Base-by-base conservation (phyloP, 306 rosid species). In the Glycyrrhiza uralensis region DNA sequence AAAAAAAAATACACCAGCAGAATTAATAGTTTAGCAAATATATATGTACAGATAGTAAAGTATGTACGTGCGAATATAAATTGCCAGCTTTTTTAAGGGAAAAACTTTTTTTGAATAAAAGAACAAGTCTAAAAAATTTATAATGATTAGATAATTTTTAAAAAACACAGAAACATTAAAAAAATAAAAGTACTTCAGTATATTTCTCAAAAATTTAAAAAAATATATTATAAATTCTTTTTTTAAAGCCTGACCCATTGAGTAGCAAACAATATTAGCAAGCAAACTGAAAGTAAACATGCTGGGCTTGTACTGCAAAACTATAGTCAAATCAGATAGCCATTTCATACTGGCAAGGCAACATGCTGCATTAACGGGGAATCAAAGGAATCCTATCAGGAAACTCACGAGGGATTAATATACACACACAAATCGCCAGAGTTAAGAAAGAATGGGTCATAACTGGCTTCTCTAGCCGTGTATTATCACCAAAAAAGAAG, bases 361-460 rank as follows among this genome's bases (percentile, higher is more conserved):
- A 57, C 10, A 41, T 23, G 20, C 30, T 49, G 42, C 59, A 30
- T 15, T n/a, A 29, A 44, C 4, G 28, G 26, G 13, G 36, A 68
- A 50, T 39, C 9, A 15, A 46, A 35, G 15, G 36, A 71, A 57
- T 20, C 51, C 67, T 12, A 63, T 35, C 28, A 50, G 20, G 5
- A 35, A 61, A 60, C 24, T 45, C 35, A n/a, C 1, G 39, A 23
- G 69, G 67, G 41, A 52, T 55, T 23, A 63, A 74, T 71, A 42
- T 55, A 64, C 60, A 63, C 18, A 26, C 54, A 54, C 12, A 52
- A 78, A 72, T 54, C 83, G 57, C 64, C 54, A 13, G 57, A 30
- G 35, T 44, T 20, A 65, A 78, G 45, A 78, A 65, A 78, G 45
- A 78, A 64, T 32, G 33, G 51, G 28, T 12, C 74, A 54, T 58